phyloP scores from a whole-genome alignment of 208 protist species.

The Acanthamoeba culbertsoni region DNA sequence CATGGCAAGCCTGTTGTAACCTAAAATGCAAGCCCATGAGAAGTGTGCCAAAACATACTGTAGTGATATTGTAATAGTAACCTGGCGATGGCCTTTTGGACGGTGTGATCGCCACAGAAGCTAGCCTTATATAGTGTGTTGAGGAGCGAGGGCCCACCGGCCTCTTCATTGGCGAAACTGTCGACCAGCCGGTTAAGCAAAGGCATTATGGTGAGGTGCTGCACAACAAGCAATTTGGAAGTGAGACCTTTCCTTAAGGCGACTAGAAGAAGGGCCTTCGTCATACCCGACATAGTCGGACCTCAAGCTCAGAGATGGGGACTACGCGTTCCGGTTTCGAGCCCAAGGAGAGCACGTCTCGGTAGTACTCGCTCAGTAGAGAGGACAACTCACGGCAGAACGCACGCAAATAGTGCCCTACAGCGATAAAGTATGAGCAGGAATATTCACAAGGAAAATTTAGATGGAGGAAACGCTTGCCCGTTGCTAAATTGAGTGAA shows the following conservation, averaged over 20 bases:
- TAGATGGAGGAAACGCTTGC: neutral
- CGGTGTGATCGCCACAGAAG: neutral
- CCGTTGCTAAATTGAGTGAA: neutral
- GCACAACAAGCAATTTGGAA: neutral
- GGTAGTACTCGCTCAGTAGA: neutral
- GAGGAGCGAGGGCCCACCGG: neutral
- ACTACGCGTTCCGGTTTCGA: neutral
- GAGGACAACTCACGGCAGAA: neutral
- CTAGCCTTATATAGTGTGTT: neutral
- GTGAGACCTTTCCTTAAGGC: neutral
- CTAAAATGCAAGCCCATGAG: neutral
- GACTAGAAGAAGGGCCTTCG: neutral
- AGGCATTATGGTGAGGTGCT: neutral
- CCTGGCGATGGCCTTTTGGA: neutral
- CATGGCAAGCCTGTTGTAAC: neutral
- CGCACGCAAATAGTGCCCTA: neutral
- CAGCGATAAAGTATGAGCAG: neutral
- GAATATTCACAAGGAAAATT: neutral
- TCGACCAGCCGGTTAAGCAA: neutral
- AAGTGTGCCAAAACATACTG: too few species aligned
- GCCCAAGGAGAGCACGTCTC: neutral
- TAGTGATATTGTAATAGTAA: too few species aligned
- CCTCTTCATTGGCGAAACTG: neutral
- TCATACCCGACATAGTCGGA: neutral
- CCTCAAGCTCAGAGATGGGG: neutral